These are phyloP conservation scores for Naganishia albida DNA, from an alignment of 1,284 basidiomycete genomes.

Conservation along the genomic window DNA sequence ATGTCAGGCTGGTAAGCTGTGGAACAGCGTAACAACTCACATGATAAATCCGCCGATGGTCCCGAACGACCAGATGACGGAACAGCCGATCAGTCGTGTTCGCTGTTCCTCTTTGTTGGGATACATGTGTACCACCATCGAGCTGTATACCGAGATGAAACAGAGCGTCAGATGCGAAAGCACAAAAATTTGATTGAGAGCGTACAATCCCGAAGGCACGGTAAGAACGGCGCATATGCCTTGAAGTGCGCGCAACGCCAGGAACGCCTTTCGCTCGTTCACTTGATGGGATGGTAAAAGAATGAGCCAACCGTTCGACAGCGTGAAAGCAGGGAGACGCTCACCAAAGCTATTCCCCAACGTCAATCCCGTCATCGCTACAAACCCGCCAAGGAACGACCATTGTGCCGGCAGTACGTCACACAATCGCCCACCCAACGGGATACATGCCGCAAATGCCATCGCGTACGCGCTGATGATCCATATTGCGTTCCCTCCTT, in stretches of 20 bases:
- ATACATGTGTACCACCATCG: slow-evolving; percentile 15
- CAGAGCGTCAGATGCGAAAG: neutral
- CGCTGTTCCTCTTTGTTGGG: slow-evolving; percentile 15
- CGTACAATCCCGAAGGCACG: slow-evolving; percentile 20
- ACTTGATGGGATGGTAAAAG: neutral
- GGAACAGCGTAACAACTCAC: neutral
- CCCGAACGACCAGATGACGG: slow-evolving; percentile 9
- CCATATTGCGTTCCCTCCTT: slow-evolving; percentile 26
- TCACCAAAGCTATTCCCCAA: slow-evolving; percentile 44
- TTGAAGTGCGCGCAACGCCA: slow-evolving; percentile 8
- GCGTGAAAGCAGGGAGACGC: slow-evolving; percentile 1
- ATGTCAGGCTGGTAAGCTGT: too few species aligned
- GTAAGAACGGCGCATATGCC: slow-evolving; percentile 17
- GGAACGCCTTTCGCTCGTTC: slow-evolving; percentile 8
- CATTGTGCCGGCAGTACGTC: slow-evolving; percentile 47
- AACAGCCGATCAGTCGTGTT: slow-evolving; percentile 11
- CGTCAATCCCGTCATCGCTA: slow-evolving; percentile 41
- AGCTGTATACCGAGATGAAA: neutral
- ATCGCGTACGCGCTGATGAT: slow-evolving; percentile 29
- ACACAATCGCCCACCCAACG: slow-evolving; percentile 46
- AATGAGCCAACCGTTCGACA: neutral
- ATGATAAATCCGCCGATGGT: slow-evolving; percentile 8
- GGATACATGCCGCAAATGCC: slow-evolving; percentile 40
- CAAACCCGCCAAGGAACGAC: slow-evolving; percentile 45
- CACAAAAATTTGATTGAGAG: neutral